Percentiles rank a stretch among this genome's conserved stretches.
These are phyloP conservation scores for Cryoendolithus antarcticus DNA, from an alignment of 2,329 filamentous ascomycete species.

Conservation along the genomic window DNA sequence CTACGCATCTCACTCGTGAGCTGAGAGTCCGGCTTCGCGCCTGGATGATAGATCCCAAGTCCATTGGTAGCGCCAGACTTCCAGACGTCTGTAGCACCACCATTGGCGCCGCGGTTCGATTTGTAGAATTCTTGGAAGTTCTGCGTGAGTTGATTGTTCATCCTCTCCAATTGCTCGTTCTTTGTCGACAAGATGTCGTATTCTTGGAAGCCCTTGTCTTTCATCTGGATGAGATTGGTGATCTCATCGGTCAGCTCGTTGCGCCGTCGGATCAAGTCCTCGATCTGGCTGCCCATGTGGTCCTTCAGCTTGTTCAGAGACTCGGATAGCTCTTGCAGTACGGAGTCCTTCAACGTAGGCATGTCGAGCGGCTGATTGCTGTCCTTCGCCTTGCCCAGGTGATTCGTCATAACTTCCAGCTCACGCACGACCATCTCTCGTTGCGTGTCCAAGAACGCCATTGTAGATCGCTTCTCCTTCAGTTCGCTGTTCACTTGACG, in stretches of 20 bases:
- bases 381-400: slow-evolving; percentile 76
- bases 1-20: slow-evolving; percentile 30
- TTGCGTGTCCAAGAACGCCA: slow-evolving; percentile 86
- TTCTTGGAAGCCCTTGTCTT: slow-evolving; percentile 86
- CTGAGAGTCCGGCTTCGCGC: slow-evolving; percentile 11
- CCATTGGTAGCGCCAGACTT: slow-evolving; percentile 39
- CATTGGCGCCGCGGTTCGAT: slow-evolving; percentile 45
- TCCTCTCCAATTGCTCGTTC: slow-evolving; percentile 83
- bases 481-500: slow-evolving; percentile 78
- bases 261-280: slow-evolving; percentile 79
- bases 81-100: slow-evolving; percentile 18
- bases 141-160: slow-evolving; percentile 91
- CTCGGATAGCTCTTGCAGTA: slow-evolving; percentile 50
- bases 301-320: slow-evolving; percentile 63
- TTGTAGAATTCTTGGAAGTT: slow-evolving; percentile 92
- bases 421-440: slow-evolving; percentile 92
- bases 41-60: slow-evolving; percentile 45
- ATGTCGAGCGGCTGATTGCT: slow-evolving; percentile 69
- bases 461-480: slow-evolving; percentile 86
- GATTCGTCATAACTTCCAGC: slow-evolving; percentile 76
- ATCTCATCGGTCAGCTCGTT: slow-evolving; percentile 79
- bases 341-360: slow-evolving; percentile 52
- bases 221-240: slow-evolving; percentile 66
- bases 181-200: slow-evolving; percentile 91
- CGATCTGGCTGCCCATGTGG: slow-evolving; percentile 60